These are phyloP conservation scores for Aureobasidium sp. DNA, from an alignment of 2,329 filamentous ascomycete species.

Conservation along the genomic window DNA sequence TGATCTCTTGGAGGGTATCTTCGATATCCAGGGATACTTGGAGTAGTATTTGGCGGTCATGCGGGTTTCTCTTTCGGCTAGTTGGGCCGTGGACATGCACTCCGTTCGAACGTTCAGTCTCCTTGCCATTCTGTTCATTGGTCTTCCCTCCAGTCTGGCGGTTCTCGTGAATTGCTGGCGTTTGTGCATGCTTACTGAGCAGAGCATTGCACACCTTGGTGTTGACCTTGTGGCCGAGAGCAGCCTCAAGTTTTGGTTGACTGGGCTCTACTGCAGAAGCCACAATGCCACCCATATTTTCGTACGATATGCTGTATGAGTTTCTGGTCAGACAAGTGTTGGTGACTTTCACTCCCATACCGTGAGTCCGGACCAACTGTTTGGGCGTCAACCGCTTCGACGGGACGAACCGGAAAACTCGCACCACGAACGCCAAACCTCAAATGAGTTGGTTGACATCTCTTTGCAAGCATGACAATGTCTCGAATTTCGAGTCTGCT, in stretches of 20 bases:
- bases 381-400: background rate
- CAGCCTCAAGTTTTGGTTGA: background rate
- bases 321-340: background rate
- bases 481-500: background rate
- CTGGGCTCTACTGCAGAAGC: background rate
- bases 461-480: background rate
- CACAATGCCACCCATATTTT: background rate
- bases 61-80: too few species aligned
- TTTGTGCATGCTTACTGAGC: background rate
- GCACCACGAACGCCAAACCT: background rate
- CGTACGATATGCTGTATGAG: background rate
- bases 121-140: too few species aligned
- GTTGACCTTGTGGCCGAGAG: background rate
- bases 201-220: background rate
- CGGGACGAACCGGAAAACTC: background rate
- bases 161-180: background rate
- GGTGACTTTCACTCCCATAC: background rate
- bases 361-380: background rate
- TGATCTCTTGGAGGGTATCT: background rate
- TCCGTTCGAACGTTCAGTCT: background rate
- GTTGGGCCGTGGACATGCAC: too few species aligned
- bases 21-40: background rate
- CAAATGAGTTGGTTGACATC: background rate
- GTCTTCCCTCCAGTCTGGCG: background rate
- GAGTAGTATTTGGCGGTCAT: background rate